Conservation (phyloP, 371 early-diverging fungal genomes). For the Ecytonucleospora hepatopenaei region DNA sequence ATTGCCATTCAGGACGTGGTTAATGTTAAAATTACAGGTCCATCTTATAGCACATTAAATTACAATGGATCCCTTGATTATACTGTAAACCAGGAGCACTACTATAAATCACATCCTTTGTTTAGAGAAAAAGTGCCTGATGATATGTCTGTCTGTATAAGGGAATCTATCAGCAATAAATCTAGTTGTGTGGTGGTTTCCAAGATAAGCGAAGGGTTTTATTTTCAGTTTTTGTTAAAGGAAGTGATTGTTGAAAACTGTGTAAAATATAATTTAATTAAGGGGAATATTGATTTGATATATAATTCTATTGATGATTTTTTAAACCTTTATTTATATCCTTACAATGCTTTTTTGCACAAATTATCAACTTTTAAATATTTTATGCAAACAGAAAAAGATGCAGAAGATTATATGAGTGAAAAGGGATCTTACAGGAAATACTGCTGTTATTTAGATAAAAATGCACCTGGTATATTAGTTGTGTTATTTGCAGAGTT, state of each 20-base stretch:
- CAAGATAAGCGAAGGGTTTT: constrained; percentile 2
- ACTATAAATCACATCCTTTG: constrained; percentile 26
- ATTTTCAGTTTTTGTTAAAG: constrained; percentile 11
- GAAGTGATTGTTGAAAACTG: constrained; percentile 2
- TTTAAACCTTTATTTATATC: constrained; percentile 15
- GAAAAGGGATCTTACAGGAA: constrained; percentile 9
- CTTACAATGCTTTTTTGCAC: constrained; percentile 9
- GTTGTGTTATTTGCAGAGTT: constrained; percentile 18
- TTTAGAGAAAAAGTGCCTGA: constrained; percentile 19
- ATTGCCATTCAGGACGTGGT: constrained; percentile 29
- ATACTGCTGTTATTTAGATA: constrained; percentile 32
- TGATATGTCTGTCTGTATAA: constrained; percentile 14
- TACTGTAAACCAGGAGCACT: background rate
- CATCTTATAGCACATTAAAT: constrained; percentile 13
- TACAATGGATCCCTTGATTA: constrained; percentile 25
- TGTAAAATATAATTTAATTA: constrained; percentile 6
- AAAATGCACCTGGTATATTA: constrained; percentile 35
- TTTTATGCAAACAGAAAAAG: constrained; percentile 12
- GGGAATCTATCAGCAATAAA: background rate
- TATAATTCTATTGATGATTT: constrained; percentile 34
- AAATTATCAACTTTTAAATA: constrained; percentile 28
- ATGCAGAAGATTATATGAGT: constrained; percentile 14
- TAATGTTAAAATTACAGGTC: constrained; percentile 22
- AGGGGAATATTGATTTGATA: constrained; percentile 16
- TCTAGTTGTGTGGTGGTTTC: background rate